phyloP scores from a whole-genome alignment of 495 filamentous ascomycete genomes.

The Pseudevernia furfuracea region DNA sequence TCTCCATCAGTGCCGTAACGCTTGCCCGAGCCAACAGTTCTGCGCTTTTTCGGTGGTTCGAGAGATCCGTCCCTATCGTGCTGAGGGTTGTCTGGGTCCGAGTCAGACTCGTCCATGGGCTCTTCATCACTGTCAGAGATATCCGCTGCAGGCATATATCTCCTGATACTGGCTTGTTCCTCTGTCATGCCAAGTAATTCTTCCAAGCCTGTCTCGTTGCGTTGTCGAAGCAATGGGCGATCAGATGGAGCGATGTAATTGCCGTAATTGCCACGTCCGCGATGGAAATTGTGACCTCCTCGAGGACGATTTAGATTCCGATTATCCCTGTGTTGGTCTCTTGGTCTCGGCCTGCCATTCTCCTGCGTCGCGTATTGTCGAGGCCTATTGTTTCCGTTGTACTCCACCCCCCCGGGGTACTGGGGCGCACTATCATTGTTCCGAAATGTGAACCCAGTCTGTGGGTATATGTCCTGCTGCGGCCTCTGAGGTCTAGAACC shows the following conservation, averaged over 20 bases:
- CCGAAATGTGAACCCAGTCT: constrained; percentile 41
- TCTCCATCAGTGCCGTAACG: constrained; percentile 38
- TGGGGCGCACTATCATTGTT: constrained; percentile 16
- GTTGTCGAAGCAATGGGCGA: constrained; percentile 39
- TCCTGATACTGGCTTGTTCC: constrained; percentile 29
- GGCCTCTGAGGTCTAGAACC: constrained; percentile 19
- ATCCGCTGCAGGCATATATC: constrained; percentile 46
- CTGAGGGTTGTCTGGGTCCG: constrained; percentile 33
- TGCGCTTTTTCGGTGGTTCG: constrained; percentile 43
- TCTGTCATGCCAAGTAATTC: constrained; percentile 28
- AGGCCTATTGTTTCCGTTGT: constrained; percentile 9
- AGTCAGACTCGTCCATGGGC: constrained; percentile 54
- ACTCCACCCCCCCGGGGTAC: constrained; percentile 16
- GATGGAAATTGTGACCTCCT: constrained; percentile 6
- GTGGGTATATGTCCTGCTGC: background rate
- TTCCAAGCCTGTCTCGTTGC: constrained; percentile 34
- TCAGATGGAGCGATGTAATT: constrained; percentile 37
- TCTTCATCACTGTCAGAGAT: constrained; percentile 67
- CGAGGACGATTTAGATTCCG: constrained; percentile 17
- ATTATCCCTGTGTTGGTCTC: constrained; percentile 12
- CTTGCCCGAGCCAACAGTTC: constrained; percentile 39
- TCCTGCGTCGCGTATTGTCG: constrained; percentile 4
- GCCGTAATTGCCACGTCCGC: constrained; percentile 19
- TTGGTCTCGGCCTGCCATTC: background rate
- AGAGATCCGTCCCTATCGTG: background rate